These are phyloP conservation scores for Mortierella sp. DNA, from an alignment of 371 early-diverging fungal species.

Conservation along the genomic window DNA sequence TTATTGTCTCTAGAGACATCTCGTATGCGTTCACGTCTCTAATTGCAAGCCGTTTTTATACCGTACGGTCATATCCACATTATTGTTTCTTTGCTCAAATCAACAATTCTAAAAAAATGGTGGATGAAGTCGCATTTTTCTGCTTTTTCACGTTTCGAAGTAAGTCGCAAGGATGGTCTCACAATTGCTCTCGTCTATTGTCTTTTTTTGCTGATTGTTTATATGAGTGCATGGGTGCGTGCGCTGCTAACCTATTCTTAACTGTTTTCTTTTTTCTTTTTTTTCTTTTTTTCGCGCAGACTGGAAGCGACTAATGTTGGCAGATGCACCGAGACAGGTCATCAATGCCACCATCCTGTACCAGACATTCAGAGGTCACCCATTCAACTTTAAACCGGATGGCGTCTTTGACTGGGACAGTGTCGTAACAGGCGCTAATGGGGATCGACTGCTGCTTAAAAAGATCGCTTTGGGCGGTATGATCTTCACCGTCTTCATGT, in stretches of 20 bases:
- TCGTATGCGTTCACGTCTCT: slow-evolving; percentile 82
- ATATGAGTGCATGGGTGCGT: too few relatives aligned
- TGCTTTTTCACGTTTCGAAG: slow-evolving; percentile 89
- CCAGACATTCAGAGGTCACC: slow-evolving; percentile 46
- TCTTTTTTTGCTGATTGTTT: too few relatives aligned
- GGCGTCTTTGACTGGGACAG: slow-evolving; percentile 33
- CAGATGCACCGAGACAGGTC: slow-evolving; percentile 88
- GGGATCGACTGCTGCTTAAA: slow-evolving; percentile 13
- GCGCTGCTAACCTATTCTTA: not conserved
- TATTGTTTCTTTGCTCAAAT: slow-evolving; percentile 88
- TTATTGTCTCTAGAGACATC: slow-evolving; percentile 79
- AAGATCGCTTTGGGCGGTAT: slow-evolving; percentile 60
- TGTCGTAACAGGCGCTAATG: slow-evolving; percentile 17
- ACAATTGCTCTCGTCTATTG: not conserved
- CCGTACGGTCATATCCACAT: slow-evolving; percentile 72
- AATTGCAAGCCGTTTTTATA: slow-evolving; percentile 78
- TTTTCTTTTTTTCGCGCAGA: slow-evolving; percentile 57
- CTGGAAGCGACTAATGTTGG: slow-evolving; percentile 89
- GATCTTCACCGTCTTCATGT: slow-evolving; percentile 78
- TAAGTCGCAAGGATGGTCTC: slow-evolving; percentile 30
- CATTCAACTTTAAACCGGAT: not conserved
- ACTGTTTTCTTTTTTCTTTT: not conserved
- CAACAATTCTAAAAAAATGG: slow-evolving; percentile 69
- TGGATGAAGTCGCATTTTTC: slow-evolving; percentile 86
- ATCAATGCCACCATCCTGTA: slow-evolving; percentile 69